A percentile compares a stretch with the other conserved stretches of the same genome.
phyloP scores from a whole-genome alignment of 2,329 filamentous ascomycete genomes.

The Trichoderma koningii region DNA sequence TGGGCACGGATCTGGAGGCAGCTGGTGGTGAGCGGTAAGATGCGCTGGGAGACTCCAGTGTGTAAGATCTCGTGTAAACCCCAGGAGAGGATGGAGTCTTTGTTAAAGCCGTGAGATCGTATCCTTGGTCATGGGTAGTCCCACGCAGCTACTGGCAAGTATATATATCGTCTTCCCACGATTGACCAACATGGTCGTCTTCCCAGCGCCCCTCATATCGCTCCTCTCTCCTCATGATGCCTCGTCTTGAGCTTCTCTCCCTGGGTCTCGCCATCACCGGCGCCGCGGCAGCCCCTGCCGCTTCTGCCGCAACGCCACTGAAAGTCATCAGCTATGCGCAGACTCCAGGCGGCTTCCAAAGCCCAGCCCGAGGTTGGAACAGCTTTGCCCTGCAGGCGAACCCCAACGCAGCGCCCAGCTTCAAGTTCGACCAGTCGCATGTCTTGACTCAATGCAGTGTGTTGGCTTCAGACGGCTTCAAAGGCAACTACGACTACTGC shows the following conservation, averaged over 20 bases:
- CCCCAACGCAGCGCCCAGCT: slow-evolving; percentile 16
- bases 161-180: background rate
- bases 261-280: slow-evolving; percentile 22
- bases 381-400: slow-evolving; percentile 31
- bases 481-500: slow-evolving; percentile 28
- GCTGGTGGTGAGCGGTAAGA: background rate
- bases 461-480: slow-evolving; percentile 24
- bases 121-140: background rate
- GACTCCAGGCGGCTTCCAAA: slow-evolving; percentile 29
- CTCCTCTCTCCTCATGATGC: background rate
- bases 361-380: slow-evolving; percentile 30
- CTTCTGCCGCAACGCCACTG: slow-evolving; percentile 19
- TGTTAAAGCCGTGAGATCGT: background rate
- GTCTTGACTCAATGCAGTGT: slow-evolving; percentile 29
- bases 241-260: slow-evolving; percentile 1
- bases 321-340: slow-evolving; percentile 29
- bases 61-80: background rate
- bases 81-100: background rate
- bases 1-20: background rate
- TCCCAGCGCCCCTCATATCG: background rate
- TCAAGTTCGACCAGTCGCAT: slow-evolving; percentile 29
- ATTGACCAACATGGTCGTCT: background rate
- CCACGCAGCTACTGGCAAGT: too few species aligned
- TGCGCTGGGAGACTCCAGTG: background rate
- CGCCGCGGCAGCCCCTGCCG: slow-evolving; percentile 15